phyloP scores from a whole-genome alignment of 2,329 filamentous ascomycete species.

The Uncinocarpus reesii region DNA sequence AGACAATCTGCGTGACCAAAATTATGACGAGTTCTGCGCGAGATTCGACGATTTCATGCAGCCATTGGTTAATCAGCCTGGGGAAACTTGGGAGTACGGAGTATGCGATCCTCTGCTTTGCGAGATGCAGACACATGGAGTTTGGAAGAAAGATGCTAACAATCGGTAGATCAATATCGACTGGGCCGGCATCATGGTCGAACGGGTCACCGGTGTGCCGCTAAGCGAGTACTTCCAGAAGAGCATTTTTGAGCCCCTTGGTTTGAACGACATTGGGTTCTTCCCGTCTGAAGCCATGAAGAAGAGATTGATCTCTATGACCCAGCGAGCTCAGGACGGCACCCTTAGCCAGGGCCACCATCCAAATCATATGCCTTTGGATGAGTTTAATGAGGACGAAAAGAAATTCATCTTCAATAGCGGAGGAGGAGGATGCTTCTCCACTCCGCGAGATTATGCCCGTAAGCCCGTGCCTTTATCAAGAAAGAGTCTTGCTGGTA shows the following conservation, averaged over 20 bases:
- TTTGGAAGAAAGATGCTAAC: background rate
- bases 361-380: constrained; percentile 39
- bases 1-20: constrained; percentile 39
- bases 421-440: constrained; percentile 53
- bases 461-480: constrained; percentile 32
- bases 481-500: background rate
- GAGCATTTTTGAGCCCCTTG: constrained; percentile 42
- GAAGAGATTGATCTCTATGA: constrained; percentile 47
- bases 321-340: constrained; percentile 42
- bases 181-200: constrained; percentile 45
- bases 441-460: constrained; percentile 50
- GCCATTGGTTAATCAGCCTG: constrained; percentile 54
- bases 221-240: constrained; percentile 44
- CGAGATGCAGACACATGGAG: constrained; percentile 3
- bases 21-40: constrained; percentile 42
- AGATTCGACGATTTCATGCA: constrained; percentile 49
- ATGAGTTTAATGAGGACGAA: constrained; percentile 37
- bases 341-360: constrained; percentile 41
- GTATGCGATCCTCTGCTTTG: constrained; percentile 29
- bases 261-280: constrained; percentile 45
- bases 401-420: constrained; percentile 44
- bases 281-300: constrained; percentile 48
- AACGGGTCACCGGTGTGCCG: constrained; percentile 36
- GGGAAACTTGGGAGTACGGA: constrained; percentile 51
- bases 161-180: constrained; percentile 40